phyloP scores from a whole-genome alignment of 306 rosid genomes.

The Prinsepia uniflora region DNA sequence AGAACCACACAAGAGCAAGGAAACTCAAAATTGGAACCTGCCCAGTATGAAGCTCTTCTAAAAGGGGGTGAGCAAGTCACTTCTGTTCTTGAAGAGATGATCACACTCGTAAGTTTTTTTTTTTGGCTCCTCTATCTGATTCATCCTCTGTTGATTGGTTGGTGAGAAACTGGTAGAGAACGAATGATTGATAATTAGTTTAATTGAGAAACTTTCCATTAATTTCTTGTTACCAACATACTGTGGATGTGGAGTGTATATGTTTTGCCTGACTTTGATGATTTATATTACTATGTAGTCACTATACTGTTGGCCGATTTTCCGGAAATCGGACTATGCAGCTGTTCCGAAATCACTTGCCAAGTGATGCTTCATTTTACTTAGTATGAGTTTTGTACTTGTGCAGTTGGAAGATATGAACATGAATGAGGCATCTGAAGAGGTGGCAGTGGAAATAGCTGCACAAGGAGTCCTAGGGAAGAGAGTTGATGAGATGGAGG shows the following conservation, averaged over 20 bases:
- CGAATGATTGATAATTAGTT: neutral
- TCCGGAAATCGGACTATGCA: neutral
- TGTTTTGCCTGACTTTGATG: neutral
- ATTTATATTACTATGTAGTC: neutral
- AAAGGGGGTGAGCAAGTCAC: constrained; percentile 89
- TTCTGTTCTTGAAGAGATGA: constrained; percentile 81
- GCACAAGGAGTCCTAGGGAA: constrained; percentile 96
- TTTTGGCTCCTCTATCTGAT: neutral
- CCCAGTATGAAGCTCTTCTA: constrained; percentile 64
- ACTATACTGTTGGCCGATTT: neutral
- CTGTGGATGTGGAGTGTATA: neutral
- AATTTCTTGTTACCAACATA: too few species aligned
- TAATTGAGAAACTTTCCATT: neutral
- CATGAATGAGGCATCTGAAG: constrained; percentile 86
- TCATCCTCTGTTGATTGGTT: neutral
- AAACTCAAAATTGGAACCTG: constrained; percentile 27
- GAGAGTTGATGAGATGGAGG: constrained; percentile 95
- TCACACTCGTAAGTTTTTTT: constrained; percentile 52
- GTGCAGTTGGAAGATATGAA: constrained; percentile 78
- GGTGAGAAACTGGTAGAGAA: neutral
- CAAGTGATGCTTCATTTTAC: neutral
- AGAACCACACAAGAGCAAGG: constrained; percentile 17
- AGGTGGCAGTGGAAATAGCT: constrained; percentile 89
- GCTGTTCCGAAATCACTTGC: neutral
- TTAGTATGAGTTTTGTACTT: neutral